Percentiles rank a stretch among this genome's conserved stretches.
These are phyloP conservation scores for Colletotrichum spaethianum DNA, from an alignment of 2,329 filamentous ascomycete species.

Conservation along the genomic window DNA sequence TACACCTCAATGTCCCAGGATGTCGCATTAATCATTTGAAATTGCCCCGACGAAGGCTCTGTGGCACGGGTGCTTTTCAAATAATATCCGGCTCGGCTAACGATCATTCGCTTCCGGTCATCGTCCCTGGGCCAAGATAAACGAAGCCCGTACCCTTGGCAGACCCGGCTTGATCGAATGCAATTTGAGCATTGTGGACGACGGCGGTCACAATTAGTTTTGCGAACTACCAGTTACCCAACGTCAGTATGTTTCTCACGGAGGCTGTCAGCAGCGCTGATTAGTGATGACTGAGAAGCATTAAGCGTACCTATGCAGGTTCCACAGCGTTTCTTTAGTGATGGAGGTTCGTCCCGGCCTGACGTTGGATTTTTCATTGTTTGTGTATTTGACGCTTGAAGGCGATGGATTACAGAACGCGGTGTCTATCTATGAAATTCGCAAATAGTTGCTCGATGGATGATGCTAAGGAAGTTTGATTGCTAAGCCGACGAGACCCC, in stretches of 20 bases:
- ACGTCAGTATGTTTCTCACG: neutral
- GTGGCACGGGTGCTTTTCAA: too few relatives aligned
- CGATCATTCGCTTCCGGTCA: constrained; percentile 46
- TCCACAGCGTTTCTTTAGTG: constrained; percentile 3
- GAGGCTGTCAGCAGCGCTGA: neutral
- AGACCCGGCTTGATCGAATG: constrained; percentile 41
- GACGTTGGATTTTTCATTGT: neutral
- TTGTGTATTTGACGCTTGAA: neutral
- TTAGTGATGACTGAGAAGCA: neutral
- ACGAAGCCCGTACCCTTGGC: constrained; percentile 46
- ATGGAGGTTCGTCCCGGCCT: neutral
- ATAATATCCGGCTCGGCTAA: neutral
- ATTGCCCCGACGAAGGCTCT: neutral
- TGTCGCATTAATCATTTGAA: constrained; percentile 44
- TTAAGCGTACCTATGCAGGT: constrained; percentile 7
- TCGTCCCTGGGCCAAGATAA: constrained; percentile 49
- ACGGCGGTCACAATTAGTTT: constrained; percentile 44
- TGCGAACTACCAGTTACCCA: constrained; percentile 42
- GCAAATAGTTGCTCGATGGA: constrained; percentile 10
- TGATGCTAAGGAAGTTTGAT: neutral
- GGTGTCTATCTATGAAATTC: neutral
- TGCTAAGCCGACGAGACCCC: neutral
- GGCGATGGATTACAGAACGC: too few relatives aligned
- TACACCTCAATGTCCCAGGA: constrained; percentile 43
- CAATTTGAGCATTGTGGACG: constrained; percentile 45